Conservation (phyloP, 202 grass and related monocot genomes). For the Hordeum pubiflorum region DNA sequence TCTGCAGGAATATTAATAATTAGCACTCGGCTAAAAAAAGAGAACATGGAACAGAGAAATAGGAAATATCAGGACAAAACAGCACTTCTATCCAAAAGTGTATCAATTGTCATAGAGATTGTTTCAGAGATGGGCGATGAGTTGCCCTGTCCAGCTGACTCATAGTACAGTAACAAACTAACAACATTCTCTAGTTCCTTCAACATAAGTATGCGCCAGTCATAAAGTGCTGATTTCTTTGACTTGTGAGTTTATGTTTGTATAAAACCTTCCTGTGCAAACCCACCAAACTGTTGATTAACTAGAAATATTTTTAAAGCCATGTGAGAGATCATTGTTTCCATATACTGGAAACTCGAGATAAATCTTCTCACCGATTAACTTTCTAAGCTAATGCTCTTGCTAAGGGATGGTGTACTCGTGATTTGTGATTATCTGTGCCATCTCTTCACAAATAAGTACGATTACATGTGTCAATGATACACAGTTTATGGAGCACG, state of each 20-base stretch:
- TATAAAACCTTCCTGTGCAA: background rate
- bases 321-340: background rate
- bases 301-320: background rate
- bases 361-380: background rate
- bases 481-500: background rate
- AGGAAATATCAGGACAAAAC: background rate
- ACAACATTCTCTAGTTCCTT: background rate
- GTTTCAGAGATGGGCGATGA: background rate
- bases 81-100: background rate
- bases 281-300: background rate
- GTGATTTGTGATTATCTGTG: background rate
- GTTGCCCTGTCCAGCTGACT: background rate
- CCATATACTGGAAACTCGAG: background rate
- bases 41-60: background rate
- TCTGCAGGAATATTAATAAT: conserved; percentile 45
- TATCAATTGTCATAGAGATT: background rate
- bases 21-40: background rate
- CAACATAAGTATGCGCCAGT: background rate
- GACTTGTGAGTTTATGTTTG: background rate
- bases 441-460: background rate
- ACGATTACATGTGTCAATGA: background rate
- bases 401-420: background rate
- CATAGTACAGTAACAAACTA: background rate
- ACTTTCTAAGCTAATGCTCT: background rate
- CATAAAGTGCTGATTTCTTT: background rate